Evolutionary conservation across 179 eudicot species (phyloP).

Genomic region (Silene noctiflora): DNA sequence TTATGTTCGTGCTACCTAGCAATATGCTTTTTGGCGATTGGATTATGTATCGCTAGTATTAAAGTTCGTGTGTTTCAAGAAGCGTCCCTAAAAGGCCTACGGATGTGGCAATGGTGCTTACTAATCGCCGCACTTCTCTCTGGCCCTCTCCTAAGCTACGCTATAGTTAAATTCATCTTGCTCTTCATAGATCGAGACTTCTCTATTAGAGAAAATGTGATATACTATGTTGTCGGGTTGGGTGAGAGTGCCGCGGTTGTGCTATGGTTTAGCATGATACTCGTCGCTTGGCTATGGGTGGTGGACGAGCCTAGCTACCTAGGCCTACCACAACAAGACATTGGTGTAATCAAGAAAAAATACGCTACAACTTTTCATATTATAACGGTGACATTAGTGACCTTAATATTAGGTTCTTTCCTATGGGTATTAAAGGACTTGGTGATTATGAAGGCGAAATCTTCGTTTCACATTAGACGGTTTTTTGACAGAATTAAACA

Average conservation of each 20-base stretch:
- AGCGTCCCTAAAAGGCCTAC: not conserved
- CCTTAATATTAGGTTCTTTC: constrained; percentile 23
- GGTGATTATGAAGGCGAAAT: constrained; percentile 16
- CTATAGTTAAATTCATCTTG: not conserved
- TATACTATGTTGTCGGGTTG: constrained; percentile 20
- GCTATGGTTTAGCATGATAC: constrained; percentile 23
- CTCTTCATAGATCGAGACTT: constrained; percentile 4
- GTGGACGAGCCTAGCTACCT: constrained; percentile 23
- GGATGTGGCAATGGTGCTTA: no score
- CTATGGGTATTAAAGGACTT: constrained; percentile 24
- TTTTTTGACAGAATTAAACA: constrained; percentile 22
- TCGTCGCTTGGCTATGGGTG: constrained; percentile 27
- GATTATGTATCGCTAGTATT: constrained; percentile 16
- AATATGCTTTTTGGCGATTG: constrained; percentile 8
- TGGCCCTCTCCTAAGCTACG: not conserved
- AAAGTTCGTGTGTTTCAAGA: not conserved
- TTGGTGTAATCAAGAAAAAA: not conserved
- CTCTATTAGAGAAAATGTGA: constrained; percentile 10
- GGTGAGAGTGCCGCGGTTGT: constrained; percentile 19
- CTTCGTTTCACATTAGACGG: constrained; percentile 20
- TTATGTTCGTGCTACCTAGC: constrained; percentile 2
- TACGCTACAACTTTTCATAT: constrained; percentile 7
- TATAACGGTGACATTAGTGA: constrained; percentile 13
- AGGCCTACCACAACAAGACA: constrained; percentile 15
- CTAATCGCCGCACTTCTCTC: no score